Conservation (phyloP, 345 rosid species). For the Aquilaria malaccensis region DNA sequence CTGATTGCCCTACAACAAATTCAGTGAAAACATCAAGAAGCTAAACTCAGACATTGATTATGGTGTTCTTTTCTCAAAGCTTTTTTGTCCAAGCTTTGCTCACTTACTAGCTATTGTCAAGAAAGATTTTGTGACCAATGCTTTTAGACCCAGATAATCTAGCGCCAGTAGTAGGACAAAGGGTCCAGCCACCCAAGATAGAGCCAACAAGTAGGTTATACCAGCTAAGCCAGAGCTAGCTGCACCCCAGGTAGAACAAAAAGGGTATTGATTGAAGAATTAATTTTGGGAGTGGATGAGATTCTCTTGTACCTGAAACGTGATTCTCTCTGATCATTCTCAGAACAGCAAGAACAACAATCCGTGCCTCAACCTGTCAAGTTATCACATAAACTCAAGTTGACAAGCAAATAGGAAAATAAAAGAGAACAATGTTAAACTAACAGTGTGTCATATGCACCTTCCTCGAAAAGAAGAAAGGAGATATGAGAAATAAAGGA, state of each 20-base stretch:
- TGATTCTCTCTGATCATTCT: constrained; percentile 86
- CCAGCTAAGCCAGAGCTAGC: too few relatives aligned
- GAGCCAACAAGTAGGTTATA: too few relatives aligned
- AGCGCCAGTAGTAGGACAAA: too few relatives aligned
- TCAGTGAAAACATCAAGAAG: constrained; percentile 9
- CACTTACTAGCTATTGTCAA: background rate
- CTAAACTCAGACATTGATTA: background rate
- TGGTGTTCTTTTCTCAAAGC: background rate
- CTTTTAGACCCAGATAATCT: too few relatives aligned
- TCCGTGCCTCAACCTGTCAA: constrained; percentile 85
- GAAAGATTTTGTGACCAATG: background rate
- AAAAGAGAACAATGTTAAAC: constrained; percentile 6
- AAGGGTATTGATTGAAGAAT: too few relatives aligned
- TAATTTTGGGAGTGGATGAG: background rate
- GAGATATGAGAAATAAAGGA: background rate
- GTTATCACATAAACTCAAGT: constrained; percentile 14
- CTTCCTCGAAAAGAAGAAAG: background rate
- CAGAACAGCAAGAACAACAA: constrained; percentile 81
- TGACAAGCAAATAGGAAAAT: background rate
- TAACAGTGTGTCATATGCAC: constrained; percentile 5
- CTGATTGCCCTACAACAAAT: constrained; percentile 46
- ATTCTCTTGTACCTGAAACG: constrained; percentile 34
- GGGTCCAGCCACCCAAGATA: too few relatives aligned
- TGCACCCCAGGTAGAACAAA: too few relatives aligned
- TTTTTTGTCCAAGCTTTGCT: background rate